Base-by-base conservation (phyloP, 2,329 filamentous ascomycete genomes). In the Magnaporthiopsis incrustans region DNA sequence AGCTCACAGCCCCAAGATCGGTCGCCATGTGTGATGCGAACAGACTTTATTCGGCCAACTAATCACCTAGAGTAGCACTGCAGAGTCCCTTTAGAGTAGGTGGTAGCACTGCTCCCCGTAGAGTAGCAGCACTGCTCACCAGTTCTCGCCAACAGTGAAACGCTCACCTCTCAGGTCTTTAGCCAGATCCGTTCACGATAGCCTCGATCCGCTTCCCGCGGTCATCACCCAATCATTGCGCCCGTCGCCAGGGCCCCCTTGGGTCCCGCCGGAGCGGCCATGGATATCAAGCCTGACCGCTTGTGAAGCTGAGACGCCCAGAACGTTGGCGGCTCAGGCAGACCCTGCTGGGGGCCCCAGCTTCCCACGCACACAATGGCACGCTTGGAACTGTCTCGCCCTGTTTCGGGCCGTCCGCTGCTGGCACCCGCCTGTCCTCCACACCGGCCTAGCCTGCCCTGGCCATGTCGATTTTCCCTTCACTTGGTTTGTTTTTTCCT, bases 361-460 rank as follows among this genome's bases (percentile, higher is more conserved):
- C 14, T 18, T 30, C 57, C 12, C 57, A 27, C 30, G 57, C 25
- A 25, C 57, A 30, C 1, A 58, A 58, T 26, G 32, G 53, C 30
- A 18, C 50, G 61, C 50, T 62, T 62, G 61, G 50, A 63, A 63
- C 50, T 63, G 61, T 63, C 61, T 63, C 61, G 61, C 32, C 61
- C 35, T 63, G 61, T 63, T 63, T 63, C 61, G 61, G 35, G 32
- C 32, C 27, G 27, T 14, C 27, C 56, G 15, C 27, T 59, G 27
- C 38, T 50, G 38, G 26, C 25, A 14, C 27, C 12, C 44, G 26
- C 60, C 53, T 61, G 60, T 18, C 26, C 27, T 62, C 38, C 50
- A 15, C 50, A n/a, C 12, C 12, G 14, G n/a, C 44, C 26, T 57
- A 12, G 26, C 26, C 38, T 27, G 18, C 18, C n/a, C 50, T 25